Evolutionary conservation across 371 early-diverging fungal genomes (phyloP), one percentile per base, ranked within the genome.

Genomic region (Actinomortierella wolfii): DNA sequence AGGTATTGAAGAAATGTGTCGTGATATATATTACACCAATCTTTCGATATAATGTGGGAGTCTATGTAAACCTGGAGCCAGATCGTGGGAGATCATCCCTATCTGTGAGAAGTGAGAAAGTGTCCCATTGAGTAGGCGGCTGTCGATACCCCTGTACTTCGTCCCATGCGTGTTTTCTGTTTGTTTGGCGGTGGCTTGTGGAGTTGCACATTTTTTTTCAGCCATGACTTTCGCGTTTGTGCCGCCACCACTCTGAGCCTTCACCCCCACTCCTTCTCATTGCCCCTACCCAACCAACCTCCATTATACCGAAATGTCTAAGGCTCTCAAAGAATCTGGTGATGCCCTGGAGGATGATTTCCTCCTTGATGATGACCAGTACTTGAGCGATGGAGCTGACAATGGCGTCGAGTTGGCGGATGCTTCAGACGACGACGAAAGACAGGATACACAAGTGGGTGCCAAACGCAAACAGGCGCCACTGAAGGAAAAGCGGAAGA

Each of bases 281-380:
- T n/a, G n/a, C n/a, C n/a, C n/a, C n/a, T 40, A 18, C 23, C 44
- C 25, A 45, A 7, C 23, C 26, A 51, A 48, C 49, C 25, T 20
- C 47, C 24, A 34, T 34, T 6, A 34, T 34, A 11, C 11, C 34
- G 7, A 34, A 40, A 76, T 78, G 77, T 14, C 70, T 24, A 71
- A 56, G 34, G 58, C 46, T 29, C 20, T 56, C 42, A 73, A 63
- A n/a, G 73, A 53, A 39, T 69, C 85, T n/a, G 88, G 83, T 28
- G 89, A 89, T 57, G 83, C 82, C 8, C 77, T 89, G 39, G 87
- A 87, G 50, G 88, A 89, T 59, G 89, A 87, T 62, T 89, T 86
- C 57, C 79, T 79, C 34, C 74, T 78, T 14, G 87, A 87, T 43
- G 79, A 79, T 29, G 67, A 68, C 17, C 64, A 79, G 23, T 71